Evolutionary conservation across 2,329 filamentous ascomycete genomes (phyloP), one percentile per base, ranked within the genome.

Genomic region (Parascedosporium putredinis): DNA sequence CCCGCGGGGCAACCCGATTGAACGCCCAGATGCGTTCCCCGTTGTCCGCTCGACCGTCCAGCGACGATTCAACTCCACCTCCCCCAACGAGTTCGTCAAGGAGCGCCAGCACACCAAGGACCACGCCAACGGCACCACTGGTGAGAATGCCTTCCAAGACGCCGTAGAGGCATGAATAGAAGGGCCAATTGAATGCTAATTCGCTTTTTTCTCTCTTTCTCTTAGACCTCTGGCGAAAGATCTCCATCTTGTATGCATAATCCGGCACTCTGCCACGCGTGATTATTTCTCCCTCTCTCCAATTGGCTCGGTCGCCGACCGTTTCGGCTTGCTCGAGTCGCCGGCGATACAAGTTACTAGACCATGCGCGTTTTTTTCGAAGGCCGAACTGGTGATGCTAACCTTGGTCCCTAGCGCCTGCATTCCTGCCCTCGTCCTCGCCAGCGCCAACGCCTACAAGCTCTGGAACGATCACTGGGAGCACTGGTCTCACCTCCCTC

Each of bases 391-490:
- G 29, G 47, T 25, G 50, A 55, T 45, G 6, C 22, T 44, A 31
- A 10, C 4, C 5, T 42, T 45, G 6, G 53, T 48, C 40, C 52
- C 60, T 65, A 95, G 90, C 70, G 83, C 76, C 63, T 81, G 86
- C 57, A 72, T 85, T 57, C 90, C 91, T 51, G 75, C 71, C 66
- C 74, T 97, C 52, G 70, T 84, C 58, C 72, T 89, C 57, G 83
- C 85, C 53, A 67, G 71, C 58, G 73, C 83, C 70, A 98, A 98
- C 69, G 90, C 90, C 61, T 95, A 86, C 68, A 82, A 83, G 64
- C 82, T 95, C 55, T 98, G 89, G 88, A 83, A 80, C 62, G 88
- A 94, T 74, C 93, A 98, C 73, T 97, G 91, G 91, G 87, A 94
- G 72, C 93, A 98, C 78, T 88, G 85, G 81, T 72, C 69, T 49